These are phyloP conservation scores for Daucus carota DNA, from an alignment of 129 eudicot genomes.

Conservation along the genomic window DH1_v3.0 NC_030385.2:9355001-9355500, in stretches of 20 bases:
- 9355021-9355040: constrained; percentile 91
- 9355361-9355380: constrained; percentile 61
- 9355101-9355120: constrained; percentile 19
- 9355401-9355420: constrained; percentile 59
- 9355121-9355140: constrained; percentile 26
- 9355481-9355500: background rate
- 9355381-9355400: constrained; percentile 68
- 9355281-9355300: background rate
- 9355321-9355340: too few relatives aligned
- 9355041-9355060: constrained; percentile 80
- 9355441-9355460: constrained; percentile 61
- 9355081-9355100: background rate
- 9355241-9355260: constrained; percentile 88
- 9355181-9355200: constrained; percentile 78
- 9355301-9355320: background rate
- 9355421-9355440: constrained; percentile 60
- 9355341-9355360: background rate
- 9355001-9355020: constrained; percentile 68
- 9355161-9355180: constrained; percentile 26
- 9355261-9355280: background rate
- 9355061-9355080: constrained; percentile 7
- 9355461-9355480: constrained; percentile 51
- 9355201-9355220: constrained; percentile 69
- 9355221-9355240: constrained; percentile 87
- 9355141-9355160: constrained; percentile 17